Evolutionary conservation across 257 asterid genomes (phyloP), one percentile per base, ranked within the genome.

Genomic region (Fraxinus anomala): DNA sequence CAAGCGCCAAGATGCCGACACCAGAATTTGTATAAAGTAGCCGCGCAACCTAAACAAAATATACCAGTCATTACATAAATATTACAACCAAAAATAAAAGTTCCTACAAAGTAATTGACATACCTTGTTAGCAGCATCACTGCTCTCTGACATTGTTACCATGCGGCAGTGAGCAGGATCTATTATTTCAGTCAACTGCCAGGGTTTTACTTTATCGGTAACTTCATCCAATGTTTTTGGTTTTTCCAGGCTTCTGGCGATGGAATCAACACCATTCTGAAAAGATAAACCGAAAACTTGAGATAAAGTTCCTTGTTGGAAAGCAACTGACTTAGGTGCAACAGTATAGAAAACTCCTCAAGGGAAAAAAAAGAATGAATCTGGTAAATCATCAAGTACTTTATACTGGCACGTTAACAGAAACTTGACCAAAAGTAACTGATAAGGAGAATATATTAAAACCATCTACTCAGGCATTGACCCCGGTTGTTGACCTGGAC

Each of bases 21-120:
- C 99, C 99, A 56, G 95, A 90, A 82, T 94, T 94, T 72, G 97
- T 94, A 82, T 94, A 94, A 37, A 94, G 94, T 73, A 94, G 97
- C 81, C 99, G 89, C 65, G 97, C 99, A 83, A 94, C 97, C 99
- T 94, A 81, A 42, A 88, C 59, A 80, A 4, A 66, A 40, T 2
- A 61, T 19, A 68, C 47, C n/a, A 74, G 56, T 77, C 17, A 59
- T 10, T 10, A 11, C 69, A 63, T 56, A 83, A 59, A 51, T 36
- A 61, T 12, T 19, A 59, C 51, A 59, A 34, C 24, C 76, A 34
- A 49, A 81, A 28, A 21, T 12, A 80, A 66, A 24, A 73, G 13
- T 8, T 30, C 68, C 80, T 23, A 21, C 23, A 70, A 13, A 74
- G 79, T 73, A 69, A 74, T 59, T 21, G 72, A 73, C 76, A 69